Evolutionary conservation across 2,329 filamentous ascomycete genomes (phyloP).

Genomic region (Sordariomycetes sp.): DNA sequence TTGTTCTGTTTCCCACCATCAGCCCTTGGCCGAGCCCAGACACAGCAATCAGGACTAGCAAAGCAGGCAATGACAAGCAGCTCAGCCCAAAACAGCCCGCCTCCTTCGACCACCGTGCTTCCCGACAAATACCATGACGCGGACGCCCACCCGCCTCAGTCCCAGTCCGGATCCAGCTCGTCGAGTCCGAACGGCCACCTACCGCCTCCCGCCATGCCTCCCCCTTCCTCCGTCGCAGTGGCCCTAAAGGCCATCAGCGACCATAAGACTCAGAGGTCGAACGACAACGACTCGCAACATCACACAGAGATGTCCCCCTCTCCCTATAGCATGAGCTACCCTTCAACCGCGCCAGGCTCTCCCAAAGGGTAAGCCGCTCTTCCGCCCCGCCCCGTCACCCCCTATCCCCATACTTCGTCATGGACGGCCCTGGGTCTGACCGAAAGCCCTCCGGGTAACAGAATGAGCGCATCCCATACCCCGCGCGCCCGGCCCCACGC

Average conservation of each 20-base stretch:
- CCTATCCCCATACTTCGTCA: neutral
- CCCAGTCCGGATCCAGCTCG: neutral
- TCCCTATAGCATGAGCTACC: conserved; percentile 31
- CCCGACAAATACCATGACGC: conserved; percentile 1
- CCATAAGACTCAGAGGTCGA: neutral
- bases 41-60: conserved; percentile 13
- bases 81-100: neutral
- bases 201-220: neutral
- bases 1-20: neutral
- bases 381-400: conserved; percentile 5
- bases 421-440: neutral
- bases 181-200: neutral
- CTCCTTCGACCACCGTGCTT: neutral
- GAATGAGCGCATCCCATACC: conserved; percentile 40
- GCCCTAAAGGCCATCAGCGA: neutral
- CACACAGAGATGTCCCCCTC: neutral
- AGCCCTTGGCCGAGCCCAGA: conserved; percentile 13
- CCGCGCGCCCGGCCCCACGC: conserved; percentile 72
- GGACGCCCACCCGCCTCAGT: conserved; percentile 1
- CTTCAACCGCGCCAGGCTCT: conserved; percentile 47
- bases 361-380: conserved; percentile 41
- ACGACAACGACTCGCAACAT: neutral
- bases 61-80: conserved; percentile 12
- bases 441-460: neutral
- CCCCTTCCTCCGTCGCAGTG: neutral